Conservation (phyloP, 192 early-diverging fungal genomes). For the Coemansia sp. region DNA sequence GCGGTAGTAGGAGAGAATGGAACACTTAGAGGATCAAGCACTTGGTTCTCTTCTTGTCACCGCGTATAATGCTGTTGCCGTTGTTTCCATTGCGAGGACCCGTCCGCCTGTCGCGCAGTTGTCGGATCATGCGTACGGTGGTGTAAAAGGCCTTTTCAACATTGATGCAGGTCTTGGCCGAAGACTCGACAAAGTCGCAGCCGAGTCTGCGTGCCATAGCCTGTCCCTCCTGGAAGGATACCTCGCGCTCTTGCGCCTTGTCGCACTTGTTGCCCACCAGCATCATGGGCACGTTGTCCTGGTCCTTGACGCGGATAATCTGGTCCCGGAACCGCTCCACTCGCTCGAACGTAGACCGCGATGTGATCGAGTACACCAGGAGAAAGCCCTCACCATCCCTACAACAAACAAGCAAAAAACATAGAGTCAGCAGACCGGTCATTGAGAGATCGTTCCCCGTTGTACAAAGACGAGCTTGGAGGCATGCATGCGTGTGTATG, state of each 20-base stretch:
- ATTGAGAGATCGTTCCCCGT: neutral
- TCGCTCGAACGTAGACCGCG: constrained; percentile 84
- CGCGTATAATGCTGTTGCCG: constrained; percentile 31
- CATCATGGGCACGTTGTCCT: constrained; percentile 81
- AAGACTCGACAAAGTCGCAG: constrained; percentile 88
- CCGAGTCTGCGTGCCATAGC: constrained; percentile 69
- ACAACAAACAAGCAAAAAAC: constrained; percentile 2
- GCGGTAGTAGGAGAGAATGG: neutral
- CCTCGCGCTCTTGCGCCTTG: constrained; percentile 76
- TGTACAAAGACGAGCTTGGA: constrained; percentile 2
- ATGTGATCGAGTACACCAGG: constrained; percentile 87
- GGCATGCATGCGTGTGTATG: neutral
- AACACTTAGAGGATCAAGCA: constrained; percentile 41
- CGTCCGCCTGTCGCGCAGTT: constrained; percentile 55
- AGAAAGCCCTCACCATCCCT: constrained; percentile 87
- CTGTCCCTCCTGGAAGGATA: constrained; percentile 79
- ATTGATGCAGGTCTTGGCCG: constrained; percentile 87
- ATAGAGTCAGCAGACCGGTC: neutral
- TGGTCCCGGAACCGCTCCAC: constrained; percentile 84
- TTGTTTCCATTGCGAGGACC: constrained; percentile 33
- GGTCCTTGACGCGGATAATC: constrained; percentile 89
- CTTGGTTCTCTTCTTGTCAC: constrained; percentile 50
- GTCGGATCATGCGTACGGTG: constrained; percentile 78
- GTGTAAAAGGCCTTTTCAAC: constrained; percentile 87
- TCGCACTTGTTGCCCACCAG: constrained; percentile 97